These are phyloP conservation scores for Ceratocystis huliohia DNA, from an alignment of 2,329 filamentous ascomycete genomes.

Conservation along the genomic window DNA sequence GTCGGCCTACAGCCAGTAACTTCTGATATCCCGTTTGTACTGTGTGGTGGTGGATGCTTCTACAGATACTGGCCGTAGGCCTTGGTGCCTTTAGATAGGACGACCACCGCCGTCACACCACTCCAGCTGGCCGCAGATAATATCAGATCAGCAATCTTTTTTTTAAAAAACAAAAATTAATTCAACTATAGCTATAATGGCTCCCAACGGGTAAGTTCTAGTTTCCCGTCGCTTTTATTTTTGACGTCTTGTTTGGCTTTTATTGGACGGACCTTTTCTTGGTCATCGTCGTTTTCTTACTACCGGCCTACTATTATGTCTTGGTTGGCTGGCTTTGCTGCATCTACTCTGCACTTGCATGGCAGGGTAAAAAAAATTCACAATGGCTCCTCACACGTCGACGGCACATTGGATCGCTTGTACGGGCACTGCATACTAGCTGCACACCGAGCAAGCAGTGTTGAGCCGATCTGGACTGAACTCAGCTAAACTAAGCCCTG, in stretches of 20 bases:
- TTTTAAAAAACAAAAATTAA: background rate
- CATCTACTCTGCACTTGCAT: slow-evolving; percentile 5
- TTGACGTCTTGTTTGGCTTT: background rate
- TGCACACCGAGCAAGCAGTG: background rate
- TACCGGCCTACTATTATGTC: background rate
- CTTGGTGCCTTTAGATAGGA: slow-evolving; percentile 8
- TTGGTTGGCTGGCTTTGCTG: background rate
- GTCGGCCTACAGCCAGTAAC: background rate
- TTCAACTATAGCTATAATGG: background rate
- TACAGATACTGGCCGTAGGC: background rate
- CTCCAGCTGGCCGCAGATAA: background rate
- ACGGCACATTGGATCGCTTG: background rate
- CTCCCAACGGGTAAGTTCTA: slow-evolving; percentile 16
- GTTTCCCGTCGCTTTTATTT: background rate
- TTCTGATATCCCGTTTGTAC: background rate
- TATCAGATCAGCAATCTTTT: background rate
- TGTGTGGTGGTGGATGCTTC: slow-evolving; percentile 4
- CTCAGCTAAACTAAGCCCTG: background rate
- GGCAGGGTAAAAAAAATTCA: background rate
- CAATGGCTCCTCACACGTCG: background rate
- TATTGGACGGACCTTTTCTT: background rate
- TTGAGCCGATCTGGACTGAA: too few relatives aligned
- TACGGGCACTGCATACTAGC: background rate
- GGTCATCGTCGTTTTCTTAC: background rate
- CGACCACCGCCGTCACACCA: background rate